Evolutionary conservation across 768 basidiomycete genomes (phyloP).

Genomic region (Hygrophorus pudorinus): DNA sequence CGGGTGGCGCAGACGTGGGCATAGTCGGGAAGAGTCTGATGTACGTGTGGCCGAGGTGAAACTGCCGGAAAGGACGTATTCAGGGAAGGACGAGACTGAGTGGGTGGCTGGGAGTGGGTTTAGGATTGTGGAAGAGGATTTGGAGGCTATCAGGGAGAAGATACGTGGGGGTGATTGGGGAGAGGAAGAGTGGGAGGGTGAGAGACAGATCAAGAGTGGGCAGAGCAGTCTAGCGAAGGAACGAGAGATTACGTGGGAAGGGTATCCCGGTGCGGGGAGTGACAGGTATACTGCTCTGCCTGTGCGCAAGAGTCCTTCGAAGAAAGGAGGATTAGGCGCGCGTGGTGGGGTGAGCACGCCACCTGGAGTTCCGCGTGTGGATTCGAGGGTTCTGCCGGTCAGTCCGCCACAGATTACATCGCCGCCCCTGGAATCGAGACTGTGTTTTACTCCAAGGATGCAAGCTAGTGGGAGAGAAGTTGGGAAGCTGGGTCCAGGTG

Average conservation of each 20-base stretch:
- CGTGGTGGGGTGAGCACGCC: neutral
- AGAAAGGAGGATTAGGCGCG: neutral
- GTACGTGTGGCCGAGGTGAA: slow-evolving; percentile 10
- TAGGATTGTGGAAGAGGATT: slow-evolving; percentile 24
- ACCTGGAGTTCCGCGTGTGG: slow-evolving; percentile 10
- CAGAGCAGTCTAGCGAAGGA: slow-evolving; percentile 13
- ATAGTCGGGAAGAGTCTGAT: slow-evolving; percentile 20
- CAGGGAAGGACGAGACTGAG: slow-evolving; percentile 13
- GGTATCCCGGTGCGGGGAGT: slow-evolving; percentile 6
- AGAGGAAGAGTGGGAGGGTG: slow-evolving; percentile 8
- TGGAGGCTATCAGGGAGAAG: slow-evolving; percentile 11
- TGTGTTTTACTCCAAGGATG: slow-evolving; percentile 39
- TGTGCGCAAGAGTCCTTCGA: slow-evolving; percentile 14
- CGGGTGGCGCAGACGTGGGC: slow-evolving; percentile 11
- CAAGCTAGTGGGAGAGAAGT: slow-evolving; percentile 4
- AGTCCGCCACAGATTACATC: slow-evolving; percentile 51
- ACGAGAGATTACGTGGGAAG: slow-evolving; percentile 6
- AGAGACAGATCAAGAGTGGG: slow-evolving; percentile 6
- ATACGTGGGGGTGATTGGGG: slow-evolving; percentile 6
- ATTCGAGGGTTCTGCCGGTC: slow-evolving; percentile 35
- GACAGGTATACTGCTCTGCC: slow-evolving; percentile 36
- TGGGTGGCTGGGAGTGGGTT: slow-evolving; percentile 29
- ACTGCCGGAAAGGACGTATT: neutral
- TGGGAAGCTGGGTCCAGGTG: neutral
- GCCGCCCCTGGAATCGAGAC: slow-evolving; percentile 41